These are phyloP conservation scores for Camelina sativa DNA, from an alignment of 345 rosid species.

Conservation along the genomic window DNA sequence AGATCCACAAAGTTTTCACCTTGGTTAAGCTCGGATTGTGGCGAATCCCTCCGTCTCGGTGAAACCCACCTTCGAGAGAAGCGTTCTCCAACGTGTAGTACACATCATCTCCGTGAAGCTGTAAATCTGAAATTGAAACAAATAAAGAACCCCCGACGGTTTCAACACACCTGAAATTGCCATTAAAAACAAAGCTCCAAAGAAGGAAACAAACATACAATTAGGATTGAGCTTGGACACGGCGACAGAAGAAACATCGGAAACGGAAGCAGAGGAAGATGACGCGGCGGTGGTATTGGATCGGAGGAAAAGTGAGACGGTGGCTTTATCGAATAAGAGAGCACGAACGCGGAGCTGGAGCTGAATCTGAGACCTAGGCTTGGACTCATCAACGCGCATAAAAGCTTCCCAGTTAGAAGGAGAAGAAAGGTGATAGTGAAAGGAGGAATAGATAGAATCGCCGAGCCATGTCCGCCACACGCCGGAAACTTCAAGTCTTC, in stretches of 20 bases:
- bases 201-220: conserved; percentile 50
- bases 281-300: conserved; percentile 38
- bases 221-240: conserved; percentile 71
- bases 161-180: background rate
- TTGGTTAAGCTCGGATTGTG: conserved; percentile 48
- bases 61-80: conserved; percentile 56
- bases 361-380: conserved; percentile 79
- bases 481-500: conserved; percentile 69
- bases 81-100: conserved; percentile 70
- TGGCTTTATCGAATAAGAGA: conserved; percentile 86
- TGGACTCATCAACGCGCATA: conserved; percentile 74
- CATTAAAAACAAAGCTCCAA: conserved; percentile 12
- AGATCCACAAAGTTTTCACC: conserved; percentile 44
- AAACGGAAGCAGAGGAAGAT: conserved; percentile 37
- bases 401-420: conserved; percentile 80
- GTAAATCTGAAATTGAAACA: conserved; percentile 60
- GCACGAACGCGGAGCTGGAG: conserved; percentile 93
- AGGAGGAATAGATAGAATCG: conserved; percentile 59
- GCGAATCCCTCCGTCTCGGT: conserved; percentile 52
- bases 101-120: conserved; percentile 84
- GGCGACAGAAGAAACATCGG: conserved; percentile 49
- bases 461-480: conserved; percentile 95
- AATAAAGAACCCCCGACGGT: no score
- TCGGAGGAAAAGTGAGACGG: conserved; percentile 66
- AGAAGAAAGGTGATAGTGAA: conserved; percentile 64